phyloP scores from a whole-genome alignment of 352 stramenopile species.

The Thraustochytrium sp. region DNA sequence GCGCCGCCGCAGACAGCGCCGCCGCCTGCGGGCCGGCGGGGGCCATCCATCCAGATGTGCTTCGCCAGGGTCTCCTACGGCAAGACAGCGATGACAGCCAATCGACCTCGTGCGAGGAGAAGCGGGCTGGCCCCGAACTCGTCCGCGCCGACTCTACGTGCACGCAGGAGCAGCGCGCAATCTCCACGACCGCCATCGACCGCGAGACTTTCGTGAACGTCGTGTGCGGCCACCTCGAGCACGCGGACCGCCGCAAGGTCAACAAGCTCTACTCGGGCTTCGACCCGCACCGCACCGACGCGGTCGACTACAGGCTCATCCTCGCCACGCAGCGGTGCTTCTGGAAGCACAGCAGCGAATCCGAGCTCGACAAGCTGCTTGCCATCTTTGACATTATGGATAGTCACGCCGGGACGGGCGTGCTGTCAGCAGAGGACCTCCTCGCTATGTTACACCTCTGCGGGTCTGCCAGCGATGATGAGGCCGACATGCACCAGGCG shows the following conservation, averaged over 20 bases:
- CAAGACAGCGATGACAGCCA: too few species aligned
- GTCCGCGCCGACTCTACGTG: background rate
- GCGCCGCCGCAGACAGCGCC: background rate
- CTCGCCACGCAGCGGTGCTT: constrained; percentile 30
- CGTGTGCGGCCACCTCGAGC: constrained; percentile 19
- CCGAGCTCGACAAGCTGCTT: background rate
- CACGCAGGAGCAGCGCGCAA: background rate
- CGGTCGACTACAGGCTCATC: constrained; percentile 1
- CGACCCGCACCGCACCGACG: background rate
- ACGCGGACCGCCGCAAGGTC: constrained; percentile 9
- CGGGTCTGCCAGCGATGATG: background rate
- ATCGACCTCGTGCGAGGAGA: too few species aligned
- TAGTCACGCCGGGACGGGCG: background rate
- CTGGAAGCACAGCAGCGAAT: constrained; percentile 23
- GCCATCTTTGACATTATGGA: constrained; percentile 12
- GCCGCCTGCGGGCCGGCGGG: too few species aligned
- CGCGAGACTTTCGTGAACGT: constrained; percentile 34
- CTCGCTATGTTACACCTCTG: background rate
- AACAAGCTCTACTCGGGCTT: constrained; percentile 40
- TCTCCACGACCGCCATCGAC: background rate
- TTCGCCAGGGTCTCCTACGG: too few species aligned
- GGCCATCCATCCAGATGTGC: too few species aligned
- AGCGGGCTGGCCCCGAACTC: too few species aligned
- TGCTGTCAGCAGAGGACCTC: background rate
- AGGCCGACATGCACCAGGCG: background rate